Base-by-base conservation (phyloP, 2,329 filamentous ascomycete species). In the Trichoderma atrobrunneum region DNA sequence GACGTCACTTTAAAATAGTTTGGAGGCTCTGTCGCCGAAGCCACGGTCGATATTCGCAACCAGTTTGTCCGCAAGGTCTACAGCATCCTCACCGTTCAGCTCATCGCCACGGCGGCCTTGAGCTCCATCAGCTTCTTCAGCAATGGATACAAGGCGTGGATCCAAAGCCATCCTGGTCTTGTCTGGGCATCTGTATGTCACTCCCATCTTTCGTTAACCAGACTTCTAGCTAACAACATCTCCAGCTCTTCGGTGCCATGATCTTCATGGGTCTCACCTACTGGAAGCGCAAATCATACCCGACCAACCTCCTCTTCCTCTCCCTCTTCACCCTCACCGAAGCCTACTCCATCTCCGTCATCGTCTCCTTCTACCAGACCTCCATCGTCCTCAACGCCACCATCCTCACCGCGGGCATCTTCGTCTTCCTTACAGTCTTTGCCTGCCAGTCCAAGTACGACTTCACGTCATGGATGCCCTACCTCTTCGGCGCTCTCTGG, bases 371-470 rank as follows among this genome's bases (percentile, higher is more conserved):
- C 83, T 98, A 96, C 84, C 87, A 95, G 73, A 90, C 90, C 24
- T 86, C 86, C 66, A 91, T 98, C 79, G 96, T 99, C 26, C 87
- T 99, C 62, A 92, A 97, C 82, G 96, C 96, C 18, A 91, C 97
- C 39, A 83, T 97, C 75, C 90, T 99, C 72, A 99, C 96, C 66
- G 92, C 91, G 18, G 92, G 91, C 66, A 93, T 95, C 79, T 95
- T 95, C 79, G 85, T 93, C 77, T 90, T 93, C 78, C 88, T 94
- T 66, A 93, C 92, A 1, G 82, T 95, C 59, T 98, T 99, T 81
- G 96, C 96, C 64, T 97, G 95, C 88, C 96, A 99, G 86, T 93
- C 93, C 75, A 97, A 97, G 82, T 99, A 99, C 80, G 96, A 99
- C 85, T 99, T 99, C 81, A 98, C 95, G 1, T 92, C 90, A 75